Percentiles rank a stretch among this genome's conserved stretches.
Conservation (phyloP, 768 basidiomycete species). For the Lactarius trivialis region DNA sequence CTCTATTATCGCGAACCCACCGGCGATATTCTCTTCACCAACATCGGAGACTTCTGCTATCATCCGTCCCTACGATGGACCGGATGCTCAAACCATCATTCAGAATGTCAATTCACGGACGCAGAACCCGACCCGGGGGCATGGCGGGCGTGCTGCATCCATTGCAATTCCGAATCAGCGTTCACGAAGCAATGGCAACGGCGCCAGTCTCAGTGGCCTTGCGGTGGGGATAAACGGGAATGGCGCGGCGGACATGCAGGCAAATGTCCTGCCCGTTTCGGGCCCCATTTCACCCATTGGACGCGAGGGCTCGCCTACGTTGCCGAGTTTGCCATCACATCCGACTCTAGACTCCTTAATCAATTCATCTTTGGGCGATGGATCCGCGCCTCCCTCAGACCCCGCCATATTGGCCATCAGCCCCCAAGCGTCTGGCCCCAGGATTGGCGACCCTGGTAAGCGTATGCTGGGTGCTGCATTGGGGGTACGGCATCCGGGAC, state of each 20-base stretch:
- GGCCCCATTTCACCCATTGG: constrained; percentile 25
- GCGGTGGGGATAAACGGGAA: constrained; percentile 30
- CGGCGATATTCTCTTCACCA: constrained; percentile 55
- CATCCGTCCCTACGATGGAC: constrained; percentile 90
- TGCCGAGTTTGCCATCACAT: constrained; percentile 74
- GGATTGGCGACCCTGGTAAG: constrained; percentile 84
- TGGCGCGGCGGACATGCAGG: constrained; percentile 5
- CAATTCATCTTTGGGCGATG: constrained; percentile 60
- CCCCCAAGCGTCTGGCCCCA: constrained; percentile 46
- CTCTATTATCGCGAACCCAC: constrained; percentile 77
- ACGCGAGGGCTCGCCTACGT: constrained; percentile 65
- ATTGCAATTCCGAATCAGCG: constrained; percentile 43
- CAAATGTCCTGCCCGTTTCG: constrained; percentile 1
- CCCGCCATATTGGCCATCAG: constrained; percentile 63
- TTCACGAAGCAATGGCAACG: constrained; percentile 30
- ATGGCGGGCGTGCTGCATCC: constrained; percentile 48
- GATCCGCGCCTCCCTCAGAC: constrained; percentile 46
- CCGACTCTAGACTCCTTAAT: constrained; percentile 83
- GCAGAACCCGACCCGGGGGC: constrained; percentile 59
- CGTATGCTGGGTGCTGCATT: constrained; percentile 84
- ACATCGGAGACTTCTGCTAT: constrained; percentile 46
- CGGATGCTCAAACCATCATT: constrained; percentile 84
- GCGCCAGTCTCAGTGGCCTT: constrained; percentile 26
- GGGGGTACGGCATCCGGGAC: constrained; percentile 73
- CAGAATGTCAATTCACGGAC: constrained; percentile 73